Base-by-base conservation (phyloP, 305 asterid species). In the Fraxinus paxiana region DNA sequence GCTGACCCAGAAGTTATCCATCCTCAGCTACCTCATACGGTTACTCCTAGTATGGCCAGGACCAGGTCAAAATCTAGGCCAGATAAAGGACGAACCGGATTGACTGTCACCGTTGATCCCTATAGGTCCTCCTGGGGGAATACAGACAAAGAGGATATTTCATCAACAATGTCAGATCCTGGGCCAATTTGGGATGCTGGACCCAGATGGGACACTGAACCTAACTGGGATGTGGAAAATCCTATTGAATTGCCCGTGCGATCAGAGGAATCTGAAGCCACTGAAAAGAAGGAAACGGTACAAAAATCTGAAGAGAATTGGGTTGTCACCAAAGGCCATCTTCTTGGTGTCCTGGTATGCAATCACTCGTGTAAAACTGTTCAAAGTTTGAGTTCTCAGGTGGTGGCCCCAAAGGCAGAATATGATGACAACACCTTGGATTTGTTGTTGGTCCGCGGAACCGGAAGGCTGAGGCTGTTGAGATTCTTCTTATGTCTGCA, bases 161-260 rank as follows among this genome's bases (percentile, higher is more conserved):
- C 98, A 75, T 96, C 99, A 17, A 96, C 99, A 18, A 84, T 96
- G 82, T 96, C 99, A 6, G 99, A 96, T 88, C 99, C 99, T 7
- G 98, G 98, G 38, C 97, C 98, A 18, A 91, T 96, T 80, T 96
- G 99, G 99, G 98, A 96, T 87, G 84, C 98, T 20, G 99, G 94
- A 85, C 99, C 99, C 26, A 92, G 97, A 76, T 96, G 99, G 99
- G 98, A 94, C 82, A 82, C 91, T 34, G 97, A 94, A 78, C 91
- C 92, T 48, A 84, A 85, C 75, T 89, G 96, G 94, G 87, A 82
- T 51, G 81, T 82, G 4, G 98, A 92, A 70, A 90, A 91, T 82
- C 93, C 90, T 61, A 85, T 91, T 75, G 97, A 96, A 85, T 86
- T 91, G 85, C 94, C 94, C 0, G 92, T 89, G 15, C 91, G 90